Base-by-base conservation (phyloP, 768 basidiomycete genomes). In the Hortiboletus flavorubellus region DNA sequence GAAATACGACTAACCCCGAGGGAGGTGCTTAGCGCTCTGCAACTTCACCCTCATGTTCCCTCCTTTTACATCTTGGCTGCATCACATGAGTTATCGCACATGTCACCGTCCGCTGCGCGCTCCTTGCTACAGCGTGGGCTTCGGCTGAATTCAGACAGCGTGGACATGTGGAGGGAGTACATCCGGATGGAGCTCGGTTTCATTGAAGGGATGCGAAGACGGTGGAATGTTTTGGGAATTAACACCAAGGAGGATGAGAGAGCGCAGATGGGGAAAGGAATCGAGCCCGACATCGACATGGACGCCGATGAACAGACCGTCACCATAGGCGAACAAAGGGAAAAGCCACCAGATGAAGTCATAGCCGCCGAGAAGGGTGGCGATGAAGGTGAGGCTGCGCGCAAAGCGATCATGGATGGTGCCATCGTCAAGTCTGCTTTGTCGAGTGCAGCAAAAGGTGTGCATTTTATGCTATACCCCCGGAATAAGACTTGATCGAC, bases 111-210 rank as follows among this genome's bases (percentile, higher is more conserved):
- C n/a, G 81, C 89, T 0, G 92, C 93, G 10, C 87, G 94, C 30
- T 80, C 86, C 35, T 75, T 95, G 39, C 77, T 98, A 41, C 90
- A 94, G 58, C 85, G 94, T 7, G 94, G 94, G 12, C 78, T 96
- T 44, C 81, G 94, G 35, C 69, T 96, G 46, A 87, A 93, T 60
- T 74, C 78, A 12, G 82, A 86, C 49, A 89, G 83, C 59, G 69
- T 80, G 33, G 84, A 86, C 53, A 76, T 98, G 71, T 98, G 94
- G 94, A 77, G 78, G 21, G 93, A 95, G 70, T 96, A 94, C 67
- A 84, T 93, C 59, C 85, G 85, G 67, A 91, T 97, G 83, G 94
- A 98, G 68, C 73, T 95, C 5, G 85, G 85, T 3, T 96, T 91
- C 69, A 76, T 92, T 8, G 93, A 96, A 73, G 82, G 81, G 14